phyloP scores from a whole-genome alignment of 108 stramenopile genomes.

The Halocafeteria seosinensis region DNA sequence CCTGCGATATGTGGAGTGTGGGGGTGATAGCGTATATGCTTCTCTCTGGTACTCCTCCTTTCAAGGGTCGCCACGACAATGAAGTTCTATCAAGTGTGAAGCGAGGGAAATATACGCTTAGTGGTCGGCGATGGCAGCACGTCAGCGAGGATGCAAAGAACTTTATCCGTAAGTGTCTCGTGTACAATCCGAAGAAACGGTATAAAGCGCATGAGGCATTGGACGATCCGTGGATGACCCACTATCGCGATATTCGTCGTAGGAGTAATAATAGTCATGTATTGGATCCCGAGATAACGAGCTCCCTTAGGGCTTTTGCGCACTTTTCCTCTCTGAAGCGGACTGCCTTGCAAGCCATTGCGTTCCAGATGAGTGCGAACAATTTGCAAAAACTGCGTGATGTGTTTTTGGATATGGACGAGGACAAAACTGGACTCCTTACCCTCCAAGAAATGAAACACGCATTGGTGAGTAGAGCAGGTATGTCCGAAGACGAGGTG shows the following conservation, averaged over 20 bases:
- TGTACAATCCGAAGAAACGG: constrained; percentile 19
- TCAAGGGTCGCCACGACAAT: constrained; percentile 32
- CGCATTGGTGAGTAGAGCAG: not conserved
- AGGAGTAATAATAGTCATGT: constrained; percentile 4
- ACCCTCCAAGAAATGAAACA: not conserved
- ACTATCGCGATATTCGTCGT: not conserved
- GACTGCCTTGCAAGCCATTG: constrained; percentile 7
- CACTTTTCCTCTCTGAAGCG: not conserved
- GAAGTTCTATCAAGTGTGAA: constrained; percentile 15
- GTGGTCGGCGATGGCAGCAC: constrained; percentile 7
- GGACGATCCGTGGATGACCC: not conserved
- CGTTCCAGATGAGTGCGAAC: constrained; percentile 5
- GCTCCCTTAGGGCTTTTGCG: constrained; percentile 4
- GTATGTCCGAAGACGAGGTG: not conserved
- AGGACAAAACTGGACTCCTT: not conserved
- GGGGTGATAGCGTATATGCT: constrained; percentile 48
- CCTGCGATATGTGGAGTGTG: constrained; percentile 39
- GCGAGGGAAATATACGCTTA: constrained; percentile 14
- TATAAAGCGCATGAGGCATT: constrained; percentile 16
- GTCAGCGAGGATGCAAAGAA: constrained; percentile 30
- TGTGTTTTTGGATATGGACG: constrained; percentile 3
- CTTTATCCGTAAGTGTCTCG: constrained; percentile 24
- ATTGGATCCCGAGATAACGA: constrained; percentile 22
- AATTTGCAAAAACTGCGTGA: constrained; percentile 10
- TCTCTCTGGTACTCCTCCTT: constrained; percentile 40